Base-by-base conservation (phyloP, 108 stramenopile genomes). In the Nitzschia palea region DNA sequence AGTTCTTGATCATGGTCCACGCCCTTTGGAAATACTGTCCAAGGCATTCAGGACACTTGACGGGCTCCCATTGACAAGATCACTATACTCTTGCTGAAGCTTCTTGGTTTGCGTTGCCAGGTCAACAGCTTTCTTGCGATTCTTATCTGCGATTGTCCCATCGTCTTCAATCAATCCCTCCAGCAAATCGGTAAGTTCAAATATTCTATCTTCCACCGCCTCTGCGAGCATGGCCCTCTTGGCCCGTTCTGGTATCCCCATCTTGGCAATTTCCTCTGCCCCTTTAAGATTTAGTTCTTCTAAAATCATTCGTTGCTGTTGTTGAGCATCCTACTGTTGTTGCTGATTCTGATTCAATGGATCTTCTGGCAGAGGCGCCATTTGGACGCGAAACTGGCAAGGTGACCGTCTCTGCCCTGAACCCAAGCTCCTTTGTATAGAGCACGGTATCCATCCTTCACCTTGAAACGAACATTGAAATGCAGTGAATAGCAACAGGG, bases 211-310 rank as follows among this genome's bases (percentile, higher is more conserved):
- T 73, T 84, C 83, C 18, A 80, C 69, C 9, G 31, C 62, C 27
- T 84, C 83, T 18, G 83, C 83, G 43, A 84, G 59, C 83, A 80
- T 80, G 22, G 83, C 80, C 18, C 83, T 51, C 45, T 80, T 77
- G 2, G 83, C 75, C 47, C 83, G 67, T 65, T 78, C 73, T 10
- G 51, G 29, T 35, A 67, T 55, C 3, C 26, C 65, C 53, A 67
- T 53, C 28, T 55, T 26, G n/a, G 65, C 65, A 55, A 67, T 55
- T 20, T n/a, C 17, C 5, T 40, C 23, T 26, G 65, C 65, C 5
- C 65, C 65, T 23, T 53, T 32, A 10, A 55, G 18, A 9, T 54
- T 25, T 33, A 40, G 8, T 20, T 34, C 27, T 23, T 67, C 65
- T 28, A 67, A 37, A 22, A 59, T 35, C 8, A 59, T 37, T 20